Conservation (phyloP, 768 basidiomycete genomes). For the Hysterangium stoloniferum region DNA sequence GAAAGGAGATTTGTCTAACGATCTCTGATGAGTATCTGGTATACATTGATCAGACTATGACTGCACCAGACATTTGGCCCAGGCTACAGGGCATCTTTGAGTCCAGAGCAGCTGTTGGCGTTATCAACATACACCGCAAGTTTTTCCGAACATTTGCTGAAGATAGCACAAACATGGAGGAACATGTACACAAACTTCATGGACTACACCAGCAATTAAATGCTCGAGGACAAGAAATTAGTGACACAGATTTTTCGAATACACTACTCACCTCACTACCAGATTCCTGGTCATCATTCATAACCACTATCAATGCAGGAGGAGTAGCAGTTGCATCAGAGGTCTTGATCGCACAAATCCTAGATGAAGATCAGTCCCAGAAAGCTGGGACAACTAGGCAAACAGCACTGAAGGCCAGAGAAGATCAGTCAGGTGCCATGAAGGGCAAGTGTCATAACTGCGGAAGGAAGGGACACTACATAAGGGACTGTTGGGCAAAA, state of each 20-base stretch:
- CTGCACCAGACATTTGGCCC: no score
- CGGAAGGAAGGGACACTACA: slow-evolving; percentile 14
- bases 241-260: slow-evolving; percentile 25
- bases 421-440: neutral
- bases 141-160: slow-evolving; percentile 21
- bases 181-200: slow-evolving; percentile 24
- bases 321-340: slow-evolving; percentile 14
- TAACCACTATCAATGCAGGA: slow-evolving; percentile 17
- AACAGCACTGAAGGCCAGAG: neutral
- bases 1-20: no score
- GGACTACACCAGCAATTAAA: slow-evolving; percentile 19
- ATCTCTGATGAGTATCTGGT: no score
- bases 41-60: no score
- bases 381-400: neutral
- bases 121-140: slow-evolving; percentile 21
- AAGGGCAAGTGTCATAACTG: slow-evolving; percentile 15
- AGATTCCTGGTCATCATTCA: slow-evolving; percentile 28
- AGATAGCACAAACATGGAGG: slow-evolving; percentile 26
- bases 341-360: neutral
- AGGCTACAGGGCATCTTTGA: no score
- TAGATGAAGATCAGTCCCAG: neutral
- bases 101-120: no score
- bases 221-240: slow-evolving; percentile 18
- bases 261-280: slow-evolving; percentile 27
- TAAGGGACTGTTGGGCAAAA: slow-evolving; percentile 16